These are phyloP conservation scores for Flaveria linearis DNA, from an alignment of 129 eudicot species.

Conservation along the genomic window DNA sequence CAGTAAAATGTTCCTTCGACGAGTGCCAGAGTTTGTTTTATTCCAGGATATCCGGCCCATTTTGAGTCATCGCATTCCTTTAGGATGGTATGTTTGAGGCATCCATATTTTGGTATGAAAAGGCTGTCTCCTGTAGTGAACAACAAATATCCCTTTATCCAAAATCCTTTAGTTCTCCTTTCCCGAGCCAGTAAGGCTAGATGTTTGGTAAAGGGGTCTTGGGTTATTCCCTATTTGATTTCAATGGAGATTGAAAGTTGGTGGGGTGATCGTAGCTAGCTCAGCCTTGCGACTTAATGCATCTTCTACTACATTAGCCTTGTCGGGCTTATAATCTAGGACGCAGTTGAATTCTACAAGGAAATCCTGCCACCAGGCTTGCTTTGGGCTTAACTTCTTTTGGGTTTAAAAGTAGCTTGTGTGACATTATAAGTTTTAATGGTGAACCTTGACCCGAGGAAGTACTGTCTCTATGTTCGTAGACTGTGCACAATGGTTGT, in stretches of 20 bases:
- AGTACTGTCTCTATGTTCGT: constrained; percentile 19
- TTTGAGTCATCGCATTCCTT: not conserved
- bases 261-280: not conserved
- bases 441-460: not conserved
- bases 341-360: not conserved
- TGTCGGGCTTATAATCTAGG: not conserved
- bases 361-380: constrained; percentile 22
- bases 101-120: not conserved
- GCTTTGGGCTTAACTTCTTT: constrained; percentile 8
- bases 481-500: constrained; percentile 21
- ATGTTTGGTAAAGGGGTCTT: too few relatives aligned
- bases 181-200: too few relatives aligned
- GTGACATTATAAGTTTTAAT: constrained; percentile 20
- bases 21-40: too few relatives aligned
- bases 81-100: not conserved
- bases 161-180: too few relatives aligned
- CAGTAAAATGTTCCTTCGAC: not conserved
- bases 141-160: too few relatives aligned
- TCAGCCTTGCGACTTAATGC: not conserved
- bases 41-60: not conserved
- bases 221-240: too few relatives aligned
- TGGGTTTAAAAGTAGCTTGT: constrained; percentile 15
- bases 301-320: not conserved
- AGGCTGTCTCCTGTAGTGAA: too few relatives aligned
- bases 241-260: not conserved